A percentile compares a stretch with the other conserved stretches of the same genome.
Evolutionary conservation across 179 eudicot species (phyloP).

Genomic region (Silene noctiflora): DNA sequence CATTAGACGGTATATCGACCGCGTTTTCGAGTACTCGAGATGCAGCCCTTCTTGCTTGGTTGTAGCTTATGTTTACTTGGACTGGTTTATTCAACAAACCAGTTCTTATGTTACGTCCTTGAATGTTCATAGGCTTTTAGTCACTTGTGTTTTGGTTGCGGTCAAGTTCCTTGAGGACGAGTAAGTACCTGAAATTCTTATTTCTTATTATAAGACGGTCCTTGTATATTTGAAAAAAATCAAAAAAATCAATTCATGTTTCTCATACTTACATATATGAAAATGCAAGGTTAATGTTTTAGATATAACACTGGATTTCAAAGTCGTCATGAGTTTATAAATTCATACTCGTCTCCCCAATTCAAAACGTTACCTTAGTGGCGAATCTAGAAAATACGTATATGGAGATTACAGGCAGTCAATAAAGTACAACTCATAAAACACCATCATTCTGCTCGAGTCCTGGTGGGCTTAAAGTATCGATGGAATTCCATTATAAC

Average conservation of each 20-base stretch:
- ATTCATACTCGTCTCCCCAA: too few relatives aligned
- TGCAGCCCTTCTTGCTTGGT: conserved; percentile 35
- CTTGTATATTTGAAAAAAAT: too few relatives aligned
- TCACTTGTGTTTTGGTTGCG: conserved; percentile 30
- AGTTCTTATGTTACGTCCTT: conserved; percentile 22
- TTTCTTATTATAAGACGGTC: too few relatives aligned
- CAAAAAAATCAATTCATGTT: too few relatives aligned
- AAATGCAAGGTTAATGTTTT: too few relatives aligned
- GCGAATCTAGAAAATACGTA: too few relatives aligned
- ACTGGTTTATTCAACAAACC: conserved; percentile 16
- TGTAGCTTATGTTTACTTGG: conserved; percentile 33
- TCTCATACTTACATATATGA: too few relatives aligned
- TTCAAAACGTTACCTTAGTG: too few relatives aligned
- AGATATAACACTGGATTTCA: too few relatives aligned
- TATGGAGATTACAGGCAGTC: too few relatives aligned
- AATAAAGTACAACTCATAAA: neutral
- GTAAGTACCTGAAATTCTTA: conserved; percentile 20
- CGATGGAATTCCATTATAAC: neutral
- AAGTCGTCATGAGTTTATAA: too few relatives aligned
- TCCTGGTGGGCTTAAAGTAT: neutral
- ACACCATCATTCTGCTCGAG: neutral
- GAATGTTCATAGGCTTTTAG: conserved; percentile 30
- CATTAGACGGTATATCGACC: conserved; percentile 25
- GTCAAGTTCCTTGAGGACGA: conserved; percentile 29
- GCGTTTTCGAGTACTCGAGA: conserved; percentile 29